phyloP scores from a whole-genome alignment of 495 filamentous ascomycete genomes.

The Extremus antarcticus region DNA sequence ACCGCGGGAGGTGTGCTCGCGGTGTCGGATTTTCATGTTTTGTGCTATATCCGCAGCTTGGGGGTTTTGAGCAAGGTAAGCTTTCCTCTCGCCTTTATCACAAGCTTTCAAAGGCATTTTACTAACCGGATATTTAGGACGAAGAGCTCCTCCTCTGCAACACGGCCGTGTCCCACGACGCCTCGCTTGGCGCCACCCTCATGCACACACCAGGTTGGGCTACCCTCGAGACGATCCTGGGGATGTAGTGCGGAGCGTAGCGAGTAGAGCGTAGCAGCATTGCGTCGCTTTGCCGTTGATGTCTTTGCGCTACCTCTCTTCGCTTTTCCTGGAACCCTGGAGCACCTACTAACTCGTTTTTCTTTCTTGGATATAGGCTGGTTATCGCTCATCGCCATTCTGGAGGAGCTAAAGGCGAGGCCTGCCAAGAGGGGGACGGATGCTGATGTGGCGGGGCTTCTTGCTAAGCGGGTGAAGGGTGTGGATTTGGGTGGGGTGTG shows the following conservation, averaged over 20 bases:
- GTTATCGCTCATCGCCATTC: constrained; percentile 8
- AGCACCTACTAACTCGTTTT: constrained; percentile 3
- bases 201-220: constrained; percentile 81
- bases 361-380: constrained; percentile 10
- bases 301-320: not conserved
- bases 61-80: constrained; percentile 73
- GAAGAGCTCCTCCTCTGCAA: constrained; percentile 80
- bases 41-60: constrained; percentile 73
- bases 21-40: constrained; percentile 85
- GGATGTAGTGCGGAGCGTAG: no score
- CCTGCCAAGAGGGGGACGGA: constrained; percentile 15
- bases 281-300: not conserved
- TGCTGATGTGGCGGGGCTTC: not conserved
- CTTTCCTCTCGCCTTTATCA: constrained; percentile 20
- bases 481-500: constrained; percentile 2
- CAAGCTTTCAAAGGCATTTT: not conserved
- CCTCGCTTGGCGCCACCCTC: constrained; percentile 67
- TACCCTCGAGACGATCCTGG: constrained; percentile 81
- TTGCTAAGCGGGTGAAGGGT: constrained; percentile 13
- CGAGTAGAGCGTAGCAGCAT: no score
- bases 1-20: constrained; percentile 43
- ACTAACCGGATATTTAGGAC: constrained; percentile 44
- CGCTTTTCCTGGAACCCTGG: not conserved
- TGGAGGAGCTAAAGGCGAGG: constrained; percentile 9
- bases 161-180: constrained; percentile 66